These are phyloP conservation scores for Colletotrichum gigasporum DNA, from an alignment of 2,329 filamentous ascomycete species.

Conservation along the genomic window DNA sequence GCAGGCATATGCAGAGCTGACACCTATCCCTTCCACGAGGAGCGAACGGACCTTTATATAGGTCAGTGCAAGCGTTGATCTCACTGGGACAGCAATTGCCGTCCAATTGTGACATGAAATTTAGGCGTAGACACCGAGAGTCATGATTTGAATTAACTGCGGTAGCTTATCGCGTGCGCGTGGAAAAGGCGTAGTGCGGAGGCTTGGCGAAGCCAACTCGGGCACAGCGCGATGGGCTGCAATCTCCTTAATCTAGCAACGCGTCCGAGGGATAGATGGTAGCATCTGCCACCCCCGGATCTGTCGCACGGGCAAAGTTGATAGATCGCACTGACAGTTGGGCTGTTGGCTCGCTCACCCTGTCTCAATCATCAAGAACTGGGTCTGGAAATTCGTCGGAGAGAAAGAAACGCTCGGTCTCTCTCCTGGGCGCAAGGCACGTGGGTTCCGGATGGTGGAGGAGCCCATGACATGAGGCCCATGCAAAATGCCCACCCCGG, in stretches of 20 bases:
- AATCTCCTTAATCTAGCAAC: constrained; percentile 9
- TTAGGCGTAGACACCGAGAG: background rate
- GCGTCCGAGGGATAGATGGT: background rate
- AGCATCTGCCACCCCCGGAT: constrained; percentile 3
- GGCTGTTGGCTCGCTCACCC: constrained; percentile 19
- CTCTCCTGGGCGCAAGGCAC: constrained; percentile 13
- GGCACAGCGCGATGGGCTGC: background rate
- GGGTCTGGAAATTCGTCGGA: constrained; percentile 2
- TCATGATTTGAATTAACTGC: background rate
- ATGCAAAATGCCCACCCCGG: constrained; percentile 8
- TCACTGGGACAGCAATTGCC: too few species aligned
- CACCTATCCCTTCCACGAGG: too few species aligned
- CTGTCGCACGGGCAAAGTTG: constrained; percentile 8
- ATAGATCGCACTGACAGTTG: constrained; percentile 18
- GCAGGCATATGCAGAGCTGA: too few species aligned
- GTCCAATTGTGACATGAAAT: too few species aligned
- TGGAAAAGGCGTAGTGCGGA: background rate
- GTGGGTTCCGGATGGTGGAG: background rate
- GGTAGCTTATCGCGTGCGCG: background rate
- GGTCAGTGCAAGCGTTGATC: too few species aligned
- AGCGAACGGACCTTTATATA: too few species aligned
- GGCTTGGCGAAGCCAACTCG: background rate
- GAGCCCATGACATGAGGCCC: constrained; percentile 13
- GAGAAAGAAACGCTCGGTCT: constrained; percentile 11
- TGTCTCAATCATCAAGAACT: background rate